phyloP scores from a whole-genome alignment of 73 alveolate genomes.

The Tetrahymena malaccensis region DNA sequence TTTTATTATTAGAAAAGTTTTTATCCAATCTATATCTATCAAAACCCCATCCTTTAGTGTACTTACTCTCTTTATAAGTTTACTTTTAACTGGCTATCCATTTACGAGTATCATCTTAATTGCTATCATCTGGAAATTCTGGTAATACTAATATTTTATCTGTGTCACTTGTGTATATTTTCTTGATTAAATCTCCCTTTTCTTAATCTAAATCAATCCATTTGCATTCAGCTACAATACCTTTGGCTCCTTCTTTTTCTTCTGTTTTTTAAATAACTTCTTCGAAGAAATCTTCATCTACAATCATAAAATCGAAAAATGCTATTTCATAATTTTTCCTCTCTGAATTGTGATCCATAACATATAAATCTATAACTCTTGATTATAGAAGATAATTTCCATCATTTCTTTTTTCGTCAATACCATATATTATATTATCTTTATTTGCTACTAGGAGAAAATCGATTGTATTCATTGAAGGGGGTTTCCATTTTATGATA shows the following conservation, averaged over 20 bases:
- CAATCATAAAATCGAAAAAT: constrained; percentile 12
- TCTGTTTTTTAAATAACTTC: neutral
- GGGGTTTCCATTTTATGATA: constrained; percentile 70
- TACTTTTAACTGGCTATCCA: neutral
- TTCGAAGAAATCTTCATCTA: neutral
- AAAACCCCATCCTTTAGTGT: neutral
- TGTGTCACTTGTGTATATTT: neutral
- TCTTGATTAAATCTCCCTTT: neutral
- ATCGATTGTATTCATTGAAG: constrained; percentile 57
- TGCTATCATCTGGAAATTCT: neutral
- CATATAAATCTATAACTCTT: constrained; percentile 21
- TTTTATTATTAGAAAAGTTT: neutral
- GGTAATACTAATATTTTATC: neutral
- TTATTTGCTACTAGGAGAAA: constrained; percentile 21
- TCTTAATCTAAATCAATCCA: neutral
- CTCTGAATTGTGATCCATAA: neutral
- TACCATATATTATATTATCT: neutral
- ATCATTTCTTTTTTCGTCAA: neutral
- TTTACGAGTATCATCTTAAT: neutral
- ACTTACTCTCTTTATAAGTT: neutral
- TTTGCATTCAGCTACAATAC: constrained; percentile 24
- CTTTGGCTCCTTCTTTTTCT: neutral
- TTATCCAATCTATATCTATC: neutral
- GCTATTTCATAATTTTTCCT: neutral
- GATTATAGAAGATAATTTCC: neutral